These are phyloP conservation scores for Rhodotorula mucilaginosa DNA, from an alignment of 1,284 basidiomycete genomes.

Conservation along the genomic window DNA sequence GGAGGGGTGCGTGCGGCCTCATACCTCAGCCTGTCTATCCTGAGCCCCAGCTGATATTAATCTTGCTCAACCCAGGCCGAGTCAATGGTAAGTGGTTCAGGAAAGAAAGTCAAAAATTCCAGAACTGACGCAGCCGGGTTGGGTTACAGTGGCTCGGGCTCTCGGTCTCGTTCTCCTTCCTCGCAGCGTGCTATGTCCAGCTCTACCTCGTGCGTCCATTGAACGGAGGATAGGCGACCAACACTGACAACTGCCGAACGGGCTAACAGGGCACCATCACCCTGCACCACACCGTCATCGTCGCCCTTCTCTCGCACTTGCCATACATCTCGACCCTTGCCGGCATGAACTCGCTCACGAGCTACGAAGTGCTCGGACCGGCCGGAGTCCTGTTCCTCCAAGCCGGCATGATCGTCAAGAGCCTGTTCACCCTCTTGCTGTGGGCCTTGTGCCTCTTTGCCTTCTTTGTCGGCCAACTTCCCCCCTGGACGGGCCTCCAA, in stretches of 20 bases:
- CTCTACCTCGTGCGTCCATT: conserved; percentile 19
- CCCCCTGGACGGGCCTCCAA: conserved; percentile 16
- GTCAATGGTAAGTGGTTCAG: not conserved
- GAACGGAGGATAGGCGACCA: no score
- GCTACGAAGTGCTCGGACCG: conserved; percentile 29
- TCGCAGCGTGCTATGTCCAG: conserved; percentile 21
- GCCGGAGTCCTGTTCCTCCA: conserved; percentile 28
- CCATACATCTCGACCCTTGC: conserved; percentile 28
- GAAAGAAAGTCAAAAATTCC: not conserved
- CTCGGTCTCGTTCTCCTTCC: conserved; percentile 29
- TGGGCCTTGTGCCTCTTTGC: conserved; percentile 33
- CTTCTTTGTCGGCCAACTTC: conserved; percentile 18
- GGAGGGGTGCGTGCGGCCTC: conserved; percentile 15
- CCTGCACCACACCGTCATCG: conserved; percentile 31
- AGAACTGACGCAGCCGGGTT: not conserved
- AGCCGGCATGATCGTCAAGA: conserved; percentile 30
- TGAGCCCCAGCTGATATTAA: no score
- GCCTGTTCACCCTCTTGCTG: conserved; percentile 17
- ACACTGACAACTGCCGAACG: no score
- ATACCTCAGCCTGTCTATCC: no score
- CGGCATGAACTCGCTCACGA: conserved; percentile 29
- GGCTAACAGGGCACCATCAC: conserved; percentile 18
- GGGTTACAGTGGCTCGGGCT: conserved; percentile 24
- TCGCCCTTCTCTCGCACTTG: conserved; percentile 26
- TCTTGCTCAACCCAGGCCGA: not conserved